Percentiles rank a stretch among this genome's conserved stretches.
phyloP scores from a whole-genome alignment of 352 stramenopile genomes.

The Phytophthora agathidicida region DNA sequence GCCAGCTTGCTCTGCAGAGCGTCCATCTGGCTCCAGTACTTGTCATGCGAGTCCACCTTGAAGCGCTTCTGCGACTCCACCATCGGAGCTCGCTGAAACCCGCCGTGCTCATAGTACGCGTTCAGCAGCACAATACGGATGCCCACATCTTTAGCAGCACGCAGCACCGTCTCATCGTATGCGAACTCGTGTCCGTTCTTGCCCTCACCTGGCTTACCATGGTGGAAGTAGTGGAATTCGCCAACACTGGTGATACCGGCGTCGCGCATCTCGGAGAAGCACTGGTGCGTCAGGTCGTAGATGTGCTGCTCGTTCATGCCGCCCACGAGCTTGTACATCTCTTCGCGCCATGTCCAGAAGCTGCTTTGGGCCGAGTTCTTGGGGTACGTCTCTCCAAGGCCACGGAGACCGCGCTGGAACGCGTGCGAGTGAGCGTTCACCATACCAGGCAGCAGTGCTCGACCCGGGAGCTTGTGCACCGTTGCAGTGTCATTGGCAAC shows the following conservation, averaged over 20 bases:
- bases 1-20: slow-evolving; percentile 32
- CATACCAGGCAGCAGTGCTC: slow-evolving; percentile 70
- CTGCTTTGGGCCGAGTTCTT: slow-evolving; percentile 54
- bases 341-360: slow-evolving; percentile 85
- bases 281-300: slow-evolving; percentile 72
- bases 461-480: slow-evolving; percentile 48
- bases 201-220: slow-evolving; percentile 44
- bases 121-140: slow-evolving; percentile 81
- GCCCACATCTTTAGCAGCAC: slow-evolving; percentile 62
- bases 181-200: slow-evolving; percentile 51
- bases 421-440: slow-evolving; percentile 86
- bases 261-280: slow-evolving; percentile 82
- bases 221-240: slow-evolving; percentile 87
- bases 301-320: slow-evolving; percentile 68
- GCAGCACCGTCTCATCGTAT: slow-evolving; percentile 76
- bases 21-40: slow-evolving; percentile 81
- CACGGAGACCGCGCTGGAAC: slow-evolving; percentile 74
- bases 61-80: slow-evolving; percentile 71
- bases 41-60: slow-evolving; percentile 65
- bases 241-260: slow-evolving; percentile 79
- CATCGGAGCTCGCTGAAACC: slow-evolving; percentile 68
- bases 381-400: slow-evolving; percentile 78
- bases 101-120: slow-evolving; percentile 76
- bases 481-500: background rate
- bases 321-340: slow-evolving; percentile 85